Conservation (phyloP, 2,329 filamentous ascomycete genomes). For the Paecilomyces niveus region DNA sequence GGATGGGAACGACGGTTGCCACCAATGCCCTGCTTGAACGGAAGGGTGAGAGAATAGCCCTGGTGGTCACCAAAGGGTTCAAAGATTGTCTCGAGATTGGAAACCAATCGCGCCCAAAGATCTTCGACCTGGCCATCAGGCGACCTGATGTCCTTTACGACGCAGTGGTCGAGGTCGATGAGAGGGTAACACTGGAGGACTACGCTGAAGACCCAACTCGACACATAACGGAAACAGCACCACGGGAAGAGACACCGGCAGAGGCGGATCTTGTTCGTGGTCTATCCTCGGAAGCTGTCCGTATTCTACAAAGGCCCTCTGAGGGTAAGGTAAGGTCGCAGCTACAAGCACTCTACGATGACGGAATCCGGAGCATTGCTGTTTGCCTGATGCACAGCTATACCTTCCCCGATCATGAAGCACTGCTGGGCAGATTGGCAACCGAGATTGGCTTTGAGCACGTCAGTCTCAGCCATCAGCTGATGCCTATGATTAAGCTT, state of each 20-base stretch:
- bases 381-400: slow-evolving; percentile 91
- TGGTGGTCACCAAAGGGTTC: slow-evolving; percentile 84
- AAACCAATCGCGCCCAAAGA: slow-evolving; percentile 81
- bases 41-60: slow-evolving; percentile 80
- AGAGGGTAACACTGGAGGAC: slow-evolving; percentile 84
- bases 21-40: slow-evolving; percentile 86
- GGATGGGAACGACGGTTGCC: slow-evolving; percentile 93
- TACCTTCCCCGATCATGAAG: slow-evolving; percentile 82
- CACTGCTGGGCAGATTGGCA: slow-evolving; percentile 67
- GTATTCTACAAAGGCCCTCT: slow-evolving; percentile 57
- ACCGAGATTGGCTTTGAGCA: slow-evolving; percentile 75
- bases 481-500: slow-evolving; percentile 86
- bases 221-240: slow-evolving; percentile 42
- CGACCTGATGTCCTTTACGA: slow-evolving; percentile 85
- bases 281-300: slow-evolving; percentile 66
- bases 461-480: slow-evolving; percentile 70
- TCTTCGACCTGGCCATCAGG: slow-evolving; percentile 82
- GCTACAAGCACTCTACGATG: slow-evolving; percentile 60
- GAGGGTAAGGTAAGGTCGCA: slow-evolving; percentile 50
- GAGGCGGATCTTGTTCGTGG: slow-evolving; percentile 59
- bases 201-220: slow-evolving; percentile 80
- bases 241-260: slow-evolving; percentile 30
- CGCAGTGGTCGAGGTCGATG: slow-evolving; percentile 78
- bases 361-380: slow-evolving; percentile 72
- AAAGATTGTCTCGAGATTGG: slow-evolving; percentile 82